phyloP scores from a whole-genome alignment of 768 basidiomycete species.

The Suillus subaureus region DNA sequence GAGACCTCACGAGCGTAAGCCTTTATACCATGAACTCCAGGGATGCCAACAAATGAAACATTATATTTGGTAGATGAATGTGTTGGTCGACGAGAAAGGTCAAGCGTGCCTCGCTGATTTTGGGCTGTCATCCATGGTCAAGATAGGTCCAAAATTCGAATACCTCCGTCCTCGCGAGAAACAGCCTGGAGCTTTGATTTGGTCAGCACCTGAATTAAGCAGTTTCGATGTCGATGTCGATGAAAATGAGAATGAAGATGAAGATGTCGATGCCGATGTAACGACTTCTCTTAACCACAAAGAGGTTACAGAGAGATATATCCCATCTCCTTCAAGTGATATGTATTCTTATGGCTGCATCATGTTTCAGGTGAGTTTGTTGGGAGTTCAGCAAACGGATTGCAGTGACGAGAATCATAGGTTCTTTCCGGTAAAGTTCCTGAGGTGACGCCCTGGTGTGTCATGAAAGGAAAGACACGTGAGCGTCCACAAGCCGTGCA shows the following conservation, averaged over 20 bases:
- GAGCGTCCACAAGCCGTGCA: background rate
- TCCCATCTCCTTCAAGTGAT: conserved; percentile 1
- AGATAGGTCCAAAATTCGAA: background rate
- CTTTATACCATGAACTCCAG: background rate
- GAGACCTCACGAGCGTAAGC: conserved; percentile 4
- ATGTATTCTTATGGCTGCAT: conserved; percentile 6
- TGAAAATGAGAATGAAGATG: background rate
- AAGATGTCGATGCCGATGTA: too few species aligned
- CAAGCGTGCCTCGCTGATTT: conserved; percentile 4
- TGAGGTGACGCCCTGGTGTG: too few species aligned
- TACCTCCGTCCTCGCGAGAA: background rate
- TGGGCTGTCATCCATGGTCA: conserved; percentile 1
- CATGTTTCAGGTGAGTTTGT: background rate
- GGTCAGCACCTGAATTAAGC: background rate
- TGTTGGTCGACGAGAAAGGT: background rate
- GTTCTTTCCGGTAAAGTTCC: background rate
- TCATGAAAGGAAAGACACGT: background rate
- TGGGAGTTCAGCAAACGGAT: background rate
- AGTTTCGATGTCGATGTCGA: background rate
- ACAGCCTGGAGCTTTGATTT: background rate
- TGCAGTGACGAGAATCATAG: background rate
- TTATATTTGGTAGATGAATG: background rate
- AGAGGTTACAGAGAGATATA: background rate
- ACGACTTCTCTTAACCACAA: too few species aligned
- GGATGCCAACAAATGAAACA: background rate